Percentiles rank a stretch among this genome's conserved stretches.
Conservation (phyloP, 176 grass and related monocot genomes). For the Triticum timopheevii region DNA sequence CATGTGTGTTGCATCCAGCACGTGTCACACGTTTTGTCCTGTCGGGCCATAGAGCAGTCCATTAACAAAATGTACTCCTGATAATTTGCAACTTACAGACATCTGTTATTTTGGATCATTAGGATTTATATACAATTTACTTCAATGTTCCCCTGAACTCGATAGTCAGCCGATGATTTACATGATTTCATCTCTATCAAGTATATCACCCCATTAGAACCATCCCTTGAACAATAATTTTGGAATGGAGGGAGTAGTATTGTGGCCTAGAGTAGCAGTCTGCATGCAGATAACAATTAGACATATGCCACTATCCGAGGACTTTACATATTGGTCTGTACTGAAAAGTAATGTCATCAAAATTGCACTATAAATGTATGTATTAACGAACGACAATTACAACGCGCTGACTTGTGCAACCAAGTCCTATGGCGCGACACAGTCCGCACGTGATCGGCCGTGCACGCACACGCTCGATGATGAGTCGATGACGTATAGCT, state of each 20-base stretch:
- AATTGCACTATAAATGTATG: not conserved
- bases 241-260: not conserved
- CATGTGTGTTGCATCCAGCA: not conserved
- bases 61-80: not conserved
- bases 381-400: not conserved
- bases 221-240: no score
- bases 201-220: not conserved
- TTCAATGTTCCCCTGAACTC: not conserved
- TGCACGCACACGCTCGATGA: not conserved
- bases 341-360: not conserved
- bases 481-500: not conserved
- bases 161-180: not conserved
- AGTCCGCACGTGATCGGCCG: not conserved
- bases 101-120: not conserved
- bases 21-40: not conserved
- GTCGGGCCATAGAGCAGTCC: not conserved
- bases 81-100: not conserved
- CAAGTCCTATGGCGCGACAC: no score
- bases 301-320: not conserved
- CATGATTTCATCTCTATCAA: not conserved
- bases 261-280: not conserved
- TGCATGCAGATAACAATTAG: not conserved
- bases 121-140: not conserved
- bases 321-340: not conserved
- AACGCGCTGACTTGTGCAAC: not conserved